Evolutionary conservation across 2,329 filamentous ascomycete species (phyloP).

Genomic region (Neonectria coccinea): DNA sequence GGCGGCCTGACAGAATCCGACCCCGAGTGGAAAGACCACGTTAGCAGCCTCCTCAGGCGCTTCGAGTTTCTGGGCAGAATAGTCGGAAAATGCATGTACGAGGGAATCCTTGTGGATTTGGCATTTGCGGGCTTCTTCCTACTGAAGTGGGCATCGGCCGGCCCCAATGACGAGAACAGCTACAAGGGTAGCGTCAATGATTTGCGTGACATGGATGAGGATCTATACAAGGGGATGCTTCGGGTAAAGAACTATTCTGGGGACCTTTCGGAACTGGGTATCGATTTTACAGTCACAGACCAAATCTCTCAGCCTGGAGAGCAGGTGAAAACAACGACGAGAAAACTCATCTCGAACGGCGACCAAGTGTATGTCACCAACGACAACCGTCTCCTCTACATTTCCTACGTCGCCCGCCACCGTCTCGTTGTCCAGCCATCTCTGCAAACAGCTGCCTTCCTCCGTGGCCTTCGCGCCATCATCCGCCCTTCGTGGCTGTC

Average conservation of each 20-base stretch:
- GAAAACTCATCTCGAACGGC: slow-evolving; percentile 81
- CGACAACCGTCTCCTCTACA: slow-evolving; percentile 92
- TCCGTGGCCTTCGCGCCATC: slow-evolving; percentile 86
- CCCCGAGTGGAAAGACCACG: slow-evolving; percentile 65
- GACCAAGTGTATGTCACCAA: slow-evolving; percentile 86
- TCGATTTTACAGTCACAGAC: slow-evolving; percentile 93
- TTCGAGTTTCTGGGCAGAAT: slow-evolving; percentile 95
- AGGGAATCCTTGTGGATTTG: slow-evolving; percentile 94
- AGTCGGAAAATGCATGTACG: slow-evolving; percentile 96
- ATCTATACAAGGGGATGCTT: slow-evolving; percentile 86
- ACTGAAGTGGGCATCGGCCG: slow-evolving; percentile 89
- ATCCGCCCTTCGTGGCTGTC: slow-evolving; percentile 93
- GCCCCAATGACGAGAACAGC: slow-evolving; percentile 70
- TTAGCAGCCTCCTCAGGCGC: slow-evolving; percentile 73
- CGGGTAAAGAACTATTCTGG: slow-evolving; percentile 87
- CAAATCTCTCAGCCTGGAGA: slow-evolving; percentile 61
- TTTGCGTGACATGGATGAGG: slow-evolving; percentile 89
- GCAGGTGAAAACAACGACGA: slow-evolving; percentile 72
- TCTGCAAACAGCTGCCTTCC: slow-evolving; percentile 86
- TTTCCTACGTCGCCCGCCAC: slow-evolving; percentile 90
- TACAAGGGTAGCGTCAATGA: slow-evolving; percentile 97
- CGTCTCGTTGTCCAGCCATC: slow-evolving; percentile 84
- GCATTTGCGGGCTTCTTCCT: slow-evolving; percentile 96
- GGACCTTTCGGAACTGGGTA: slow-evolving; percentile 75
- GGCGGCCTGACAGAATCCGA: slow-evolving; percentile 64